phyloP scores from a whole-genome alignment of 257 asterid genomes.

The Asclepias syriaca region DNA sequence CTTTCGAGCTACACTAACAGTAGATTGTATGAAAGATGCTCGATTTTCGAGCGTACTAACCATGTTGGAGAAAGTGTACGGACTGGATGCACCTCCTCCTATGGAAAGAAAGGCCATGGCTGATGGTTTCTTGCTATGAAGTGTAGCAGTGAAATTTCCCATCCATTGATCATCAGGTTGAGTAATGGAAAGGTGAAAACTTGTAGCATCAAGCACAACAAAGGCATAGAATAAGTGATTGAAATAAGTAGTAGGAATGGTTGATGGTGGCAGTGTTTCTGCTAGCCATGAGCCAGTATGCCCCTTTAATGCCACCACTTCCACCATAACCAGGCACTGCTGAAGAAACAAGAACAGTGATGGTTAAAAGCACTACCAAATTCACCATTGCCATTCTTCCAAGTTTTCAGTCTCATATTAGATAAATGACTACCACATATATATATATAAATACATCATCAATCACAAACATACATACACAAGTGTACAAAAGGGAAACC shows the following conservation, averaged over 20 bases:
- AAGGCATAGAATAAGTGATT: slow-evolving; percentile 49
- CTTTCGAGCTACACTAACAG: slow-evolving; percentile 34
- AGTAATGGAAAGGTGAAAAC: slow-evolving; percentile 35
- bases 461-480: background rate
- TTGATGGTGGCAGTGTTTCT: slow-evolving; percentile 22
- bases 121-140: slow-evolving; percentile 14
- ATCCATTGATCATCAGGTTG: slow-evolving; percentile 32
- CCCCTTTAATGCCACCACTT: slow-evolving; percentile 39
- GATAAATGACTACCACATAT: background rate
- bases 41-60: slow-evolving; percentile 15
- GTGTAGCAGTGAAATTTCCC: slow-evolving; percentile 37
- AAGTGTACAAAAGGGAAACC: background rate
- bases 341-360: slow-evolving; percentile 16
- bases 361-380: slow-evolving; percentile 13
- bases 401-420: background rate
- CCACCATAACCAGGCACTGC: background rate
- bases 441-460: background rate
- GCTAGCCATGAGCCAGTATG: slow-evolving; percentile 49
- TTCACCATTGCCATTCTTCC: slow-evolving; percentile 19
- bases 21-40: slow-evolving; percentile 46
- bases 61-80: slow-evolving; percentile 25
- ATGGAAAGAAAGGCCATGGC: slow-evolving; percentile 37
- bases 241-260: slow-evolving; percentile 42
- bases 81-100: slow-evolving; percentile 40
- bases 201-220: slow-evolving; percentile 32